Evolutionary conservation across 345 rosid genomes (phyloP).

Genomic region (Psidium guajava): DNA sequence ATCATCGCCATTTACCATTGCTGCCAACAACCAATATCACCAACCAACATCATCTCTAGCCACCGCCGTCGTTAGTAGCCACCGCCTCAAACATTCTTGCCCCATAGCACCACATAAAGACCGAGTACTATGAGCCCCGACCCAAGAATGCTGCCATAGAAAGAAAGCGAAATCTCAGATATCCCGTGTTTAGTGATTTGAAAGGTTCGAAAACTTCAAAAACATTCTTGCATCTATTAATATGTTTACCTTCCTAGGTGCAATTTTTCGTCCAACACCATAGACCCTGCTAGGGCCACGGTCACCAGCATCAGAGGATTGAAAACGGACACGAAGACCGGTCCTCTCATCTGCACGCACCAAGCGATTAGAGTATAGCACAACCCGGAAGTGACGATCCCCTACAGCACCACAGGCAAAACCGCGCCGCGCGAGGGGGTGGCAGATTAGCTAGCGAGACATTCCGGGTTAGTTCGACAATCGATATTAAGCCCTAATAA

Average conservation of each 20-base stretch:
- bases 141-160: constrained; percentile 7
- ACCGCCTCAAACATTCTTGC: constrained; percentile 1
- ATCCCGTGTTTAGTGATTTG: neutral
- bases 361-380: constrained; percentile 9
- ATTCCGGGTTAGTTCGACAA: neutral
- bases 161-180: neutral
- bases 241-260: constrained; percentile 20
- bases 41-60: neutral
- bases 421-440: neutral
- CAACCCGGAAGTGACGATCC: constrained; percentile 13
- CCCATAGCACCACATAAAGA: constrained; percentile 18
- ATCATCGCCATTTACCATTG: neutral
- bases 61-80: no score
- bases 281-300: constrained; percentile 4
- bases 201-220: neutral
- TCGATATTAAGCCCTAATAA: neutral
- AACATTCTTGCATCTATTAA: neutral
- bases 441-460: neutral
- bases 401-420: neutral
- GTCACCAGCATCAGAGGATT: constrained; percentile 21
- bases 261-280: constrained; percentile 19
- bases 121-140: constrained; percentile 9
- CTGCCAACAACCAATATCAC: neutral
- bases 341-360: constrained; percentile 19
- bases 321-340: constrained; percentile 16